Evolutionary conservation across 208 protist species (phyloP).

Genomic region (Leptomonas seymouri): DNA sequence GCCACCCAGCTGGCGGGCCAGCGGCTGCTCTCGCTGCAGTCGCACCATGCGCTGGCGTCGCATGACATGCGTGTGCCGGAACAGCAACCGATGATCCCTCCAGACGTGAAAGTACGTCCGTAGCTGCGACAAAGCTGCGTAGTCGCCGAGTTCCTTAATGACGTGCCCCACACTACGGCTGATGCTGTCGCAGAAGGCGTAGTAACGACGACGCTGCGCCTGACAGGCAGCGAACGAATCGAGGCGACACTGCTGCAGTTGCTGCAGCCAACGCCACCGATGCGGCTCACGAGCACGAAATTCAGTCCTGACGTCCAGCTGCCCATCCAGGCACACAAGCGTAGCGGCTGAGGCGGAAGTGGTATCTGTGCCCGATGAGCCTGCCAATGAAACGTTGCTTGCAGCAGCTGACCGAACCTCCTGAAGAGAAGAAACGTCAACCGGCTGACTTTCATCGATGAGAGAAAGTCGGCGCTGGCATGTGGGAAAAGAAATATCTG

Average conservation of each 20-base stretch:
- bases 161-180: slow-evolving; percentile 41
- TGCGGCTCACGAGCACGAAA: slow-evolving; percentile 40
- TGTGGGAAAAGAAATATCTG: background rate
- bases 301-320: slow-evolving; percentile 37
- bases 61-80: slow-evolving; percentile 54
- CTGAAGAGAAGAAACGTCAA: background rate
- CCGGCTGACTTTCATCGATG: background rate
- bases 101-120: slow-evolving; percentile 51
- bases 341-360: slow-evolving; percentile 1
- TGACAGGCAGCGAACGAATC: slow-evolving; percentile 57
- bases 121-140: slow-evolving; percentile 33
- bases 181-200: slow-evolving; percentile 44
- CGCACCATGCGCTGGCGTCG: slow-evolving; percentile 45
- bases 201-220: slow-evolving; percentile 68
- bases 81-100: slow-evolving; percentile 48
- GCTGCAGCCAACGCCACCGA: slow-evolving; percentile 49
- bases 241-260: slow-evolving; percentile 50
- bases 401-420: background rate
- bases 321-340: slow-evolving; percentile 48
- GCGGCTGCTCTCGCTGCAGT: slow-evolving; percentile 26
- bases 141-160: slow-evolving; percentile 46
- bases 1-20: slow-evolving; percentile 11
- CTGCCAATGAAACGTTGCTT: background rate
- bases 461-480: background rate
- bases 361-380: background rate